These are phyloP conservation scores for Melampsora occidentalis DNA, from an alignment of 1,284 basidiomycete species.

Conservation along the genomic window DNA sequence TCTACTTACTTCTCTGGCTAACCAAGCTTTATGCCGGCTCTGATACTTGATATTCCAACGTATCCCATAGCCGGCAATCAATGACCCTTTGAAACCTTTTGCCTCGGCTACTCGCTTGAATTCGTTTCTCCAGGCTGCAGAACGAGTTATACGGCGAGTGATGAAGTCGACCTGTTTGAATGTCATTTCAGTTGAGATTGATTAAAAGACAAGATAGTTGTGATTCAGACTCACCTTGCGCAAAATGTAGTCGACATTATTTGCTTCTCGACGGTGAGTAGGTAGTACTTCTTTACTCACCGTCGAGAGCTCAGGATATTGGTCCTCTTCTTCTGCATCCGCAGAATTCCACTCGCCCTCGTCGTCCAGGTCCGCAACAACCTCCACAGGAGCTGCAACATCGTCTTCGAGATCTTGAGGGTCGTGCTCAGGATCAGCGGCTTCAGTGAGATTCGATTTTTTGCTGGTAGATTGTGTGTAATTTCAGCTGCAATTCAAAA, in stretches of 20 bases:
- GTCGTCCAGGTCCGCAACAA: too few relatives aligned
- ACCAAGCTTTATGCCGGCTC: conserved; percentile 2
- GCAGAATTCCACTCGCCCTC: too few relatives aligned
- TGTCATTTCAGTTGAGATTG: too few relatives aligned
- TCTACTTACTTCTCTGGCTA: not conserved
- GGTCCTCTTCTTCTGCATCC: too few relatives aligned
- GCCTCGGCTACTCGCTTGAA: not conserved
- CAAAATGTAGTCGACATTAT: conserved; percentile 3
- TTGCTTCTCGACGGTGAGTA: not conserved
- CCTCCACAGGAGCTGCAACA: too few relatives aligned
- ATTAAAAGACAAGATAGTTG: not conserved
- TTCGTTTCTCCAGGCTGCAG: not conserved
- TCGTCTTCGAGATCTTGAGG: too few relatives aligned
- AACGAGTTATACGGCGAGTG: not conserved
- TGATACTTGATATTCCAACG: conserved; percentile 19
- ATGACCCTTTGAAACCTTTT: not conserved
- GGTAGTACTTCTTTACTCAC: too few relatives aligned
- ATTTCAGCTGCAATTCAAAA: too few relatives aligned
- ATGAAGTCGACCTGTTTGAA: conserved; percentile 10
- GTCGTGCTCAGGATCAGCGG: too few relatives aligned
- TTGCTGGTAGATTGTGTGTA: too few relatives aligned
- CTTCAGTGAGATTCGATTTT: too few relatives aligned
- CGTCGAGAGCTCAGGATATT: too few relatives aligned
- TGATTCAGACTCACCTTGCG: not conserved
- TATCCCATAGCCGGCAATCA: conserved; percentile 18